A percentile compares a stretch with the other conserved stretches of the same genome.
phyloP scores from a whole-genome alignment of 202 grass and related monocot genomes.

The Eragrostis tef region DNA sequence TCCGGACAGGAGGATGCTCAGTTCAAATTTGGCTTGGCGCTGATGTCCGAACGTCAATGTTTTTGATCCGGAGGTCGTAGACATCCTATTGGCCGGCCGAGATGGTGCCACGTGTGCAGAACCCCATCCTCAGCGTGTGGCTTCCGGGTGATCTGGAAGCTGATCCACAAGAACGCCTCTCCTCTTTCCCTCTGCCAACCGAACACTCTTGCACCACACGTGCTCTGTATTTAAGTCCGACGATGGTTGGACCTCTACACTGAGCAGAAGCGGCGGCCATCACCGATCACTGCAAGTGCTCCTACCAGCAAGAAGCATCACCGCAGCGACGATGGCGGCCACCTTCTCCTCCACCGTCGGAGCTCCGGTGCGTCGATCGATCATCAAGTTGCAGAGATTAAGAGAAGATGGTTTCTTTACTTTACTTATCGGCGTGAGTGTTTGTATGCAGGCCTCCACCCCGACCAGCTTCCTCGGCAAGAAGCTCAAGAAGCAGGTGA shows the following conservation, averaged over 20 bases:
- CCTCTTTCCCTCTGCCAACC: not conserved
- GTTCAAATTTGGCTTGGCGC: too few relatives aligned
- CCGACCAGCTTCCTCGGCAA: conserved; percentile 68
- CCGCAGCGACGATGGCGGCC: conserved; percentile 53
- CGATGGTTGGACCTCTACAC: conserved; percentile 35
- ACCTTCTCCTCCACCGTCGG: conserved; percentile 81
- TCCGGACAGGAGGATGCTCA: too few relatives aligned
- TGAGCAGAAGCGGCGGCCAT: conserved; percentile 35
- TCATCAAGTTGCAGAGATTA: not conserved
- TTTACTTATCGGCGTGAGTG: not conserved
- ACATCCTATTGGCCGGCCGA: conserved; percentile 36
- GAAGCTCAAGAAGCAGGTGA: conserved; percentile 72
- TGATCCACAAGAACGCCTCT: conserved; percentile 61
- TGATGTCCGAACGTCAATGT: too few relatives aligned
- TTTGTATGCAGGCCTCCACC: conserved; percentile 47
- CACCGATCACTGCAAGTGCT: not conserved
- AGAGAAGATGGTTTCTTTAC: not conserved
- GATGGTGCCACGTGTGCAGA: conserved; percentile 51
- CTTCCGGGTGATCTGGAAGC: conserved; percentile 37
- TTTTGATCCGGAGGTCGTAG: not conserved
- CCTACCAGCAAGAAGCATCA: not conserved
- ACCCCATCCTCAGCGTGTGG: conserved; percentile 77
- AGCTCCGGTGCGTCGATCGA: conserved; percentile 55
- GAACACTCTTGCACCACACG: conserved; percentile 17
- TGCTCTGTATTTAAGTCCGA: conserved; percentile 50